Percentiles rank a stretch among this genome's conserved stretches.
Evolutionary conservation across 768 basidiomycete genomes (phyloP).

Genomic region (Suillus hirtellus): DNA sequence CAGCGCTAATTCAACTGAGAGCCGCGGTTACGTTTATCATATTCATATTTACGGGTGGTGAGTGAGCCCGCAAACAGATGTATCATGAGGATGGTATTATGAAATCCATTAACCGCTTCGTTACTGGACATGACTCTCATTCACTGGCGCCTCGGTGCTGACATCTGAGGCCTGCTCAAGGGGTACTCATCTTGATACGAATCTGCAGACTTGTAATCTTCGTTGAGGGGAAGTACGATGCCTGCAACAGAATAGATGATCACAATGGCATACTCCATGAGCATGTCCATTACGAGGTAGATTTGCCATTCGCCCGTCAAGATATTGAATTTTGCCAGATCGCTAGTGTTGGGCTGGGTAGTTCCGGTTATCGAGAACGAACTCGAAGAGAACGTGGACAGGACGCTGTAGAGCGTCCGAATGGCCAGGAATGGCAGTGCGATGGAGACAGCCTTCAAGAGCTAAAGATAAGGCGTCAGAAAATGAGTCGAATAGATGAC

Average conservation of each 20-base stretch:
- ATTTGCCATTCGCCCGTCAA: slow-evolving; percentile 51
- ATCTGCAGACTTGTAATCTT: slow-evolving; percentile 21
- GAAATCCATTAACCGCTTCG: neutral
- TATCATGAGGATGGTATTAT: neutral
- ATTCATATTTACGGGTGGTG: neutral
- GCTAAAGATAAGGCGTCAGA: slow-evolving; percentile 35
- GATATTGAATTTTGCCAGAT: slow-evolving; percentile 51
- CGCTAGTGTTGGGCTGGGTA: slow-evolving; percentile 11
- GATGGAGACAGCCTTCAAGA: slow-evolving; percentile 52
- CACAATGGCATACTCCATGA: slow-evolving; percentile 55
- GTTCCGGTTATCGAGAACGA: slow-evolving; percentile 41
- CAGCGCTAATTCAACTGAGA: too few relatives aligned
- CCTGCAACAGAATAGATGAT: slow-evolving; percentile 37
- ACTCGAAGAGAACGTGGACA: slow-evolving; percentile 48
- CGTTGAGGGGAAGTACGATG: slow-evolving; percentile 17
- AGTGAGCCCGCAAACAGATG: neutral
- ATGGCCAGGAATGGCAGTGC: slow-evolving; percentile 63
- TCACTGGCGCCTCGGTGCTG: neutral
- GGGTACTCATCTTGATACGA: slow-evolving; percentile 4
- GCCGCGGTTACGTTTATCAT: too few relatives aligned
- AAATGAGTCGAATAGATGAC: slow-evolving; percentile 9
- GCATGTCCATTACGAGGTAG: slow-evolving; percentile 52
- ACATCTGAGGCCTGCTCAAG: slow-evolving; percentile 34
- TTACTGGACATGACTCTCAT: neutral
- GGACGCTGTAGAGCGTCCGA: slow-evolving; percentile 43